Evolutionary conservation across 177 flowering plant genomes (phyloP).

Genomic region (Tripterygium wilfordii): DNA sequence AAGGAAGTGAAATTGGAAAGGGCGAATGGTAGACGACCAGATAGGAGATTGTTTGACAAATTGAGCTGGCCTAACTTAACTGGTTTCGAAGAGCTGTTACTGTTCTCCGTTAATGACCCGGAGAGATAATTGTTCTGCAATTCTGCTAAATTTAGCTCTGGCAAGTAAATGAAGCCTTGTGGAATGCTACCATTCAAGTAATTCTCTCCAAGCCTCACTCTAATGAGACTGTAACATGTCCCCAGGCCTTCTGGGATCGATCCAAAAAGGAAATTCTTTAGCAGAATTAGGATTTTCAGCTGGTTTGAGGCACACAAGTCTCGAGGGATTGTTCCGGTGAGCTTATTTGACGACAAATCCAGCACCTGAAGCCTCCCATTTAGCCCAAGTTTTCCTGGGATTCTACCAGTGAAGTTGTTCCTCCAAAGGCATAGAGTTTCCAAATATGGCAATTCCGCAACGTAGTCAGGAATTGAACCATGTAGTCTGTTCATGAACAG

Average conservation of each 20-base stretch:
- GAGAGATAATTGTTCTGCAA: slow-evolving; percentile 68
- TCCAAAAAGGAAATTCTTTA: slow-evolving; percentile 75
- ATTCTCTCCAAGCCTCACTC: slow-evolving; percentile 80
- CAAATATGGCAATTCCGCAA: slow-evolving; percentile 58
- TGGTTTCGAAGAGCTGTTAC: slow-evolving; percentile 29
- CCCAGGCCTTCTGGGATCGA: slow-evolving; percentile 72
- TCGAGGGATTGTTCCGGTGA: slow-evolving; percentile 76
- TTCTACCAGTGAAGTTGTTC: slow-evolving; percentile 85
- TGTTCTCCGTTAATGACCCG: slow-evolving; percentile 54
- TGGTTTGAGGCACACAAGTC: slow-evolving; percentile 51
- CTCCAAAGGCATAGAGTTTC: slow-evolving; percentile 60
- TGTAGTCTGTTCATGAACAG: slow-evolving; percentile 79
- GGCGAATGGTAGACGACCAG: slow-evolving; percentile 70
- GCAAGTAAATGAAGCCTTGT: slow-evolving; percentile 66
- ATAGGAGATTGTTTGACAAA: slow-evolving; percentile 77
- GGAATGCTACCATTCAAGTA: slow-evolving; percentile 89
- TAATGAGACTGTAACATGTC: slow-evolving; percentile 51
- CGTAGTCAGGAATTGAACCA: slow-evolving; percentile 74
- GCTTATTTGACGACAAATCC: slow-evolving; percentile 85
- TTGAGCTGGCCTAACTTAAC: slow-evolving; percentile 53
- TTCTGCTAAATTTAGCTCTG: slow-evolving; percentile 58
- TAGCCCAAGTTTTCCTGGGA: slow-evolving; percentile 67
- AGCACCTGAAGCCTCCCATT: slow-evolving; percentile 57
- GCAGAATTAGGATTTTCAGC: slow-evolving; percentile 55
- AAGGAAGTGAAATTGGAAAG: slow-evolving; percentile 68